phyloP scores from a whole-genome alignment of 306 rosid species.

The Trichosanthes cucumerina region DNA sequence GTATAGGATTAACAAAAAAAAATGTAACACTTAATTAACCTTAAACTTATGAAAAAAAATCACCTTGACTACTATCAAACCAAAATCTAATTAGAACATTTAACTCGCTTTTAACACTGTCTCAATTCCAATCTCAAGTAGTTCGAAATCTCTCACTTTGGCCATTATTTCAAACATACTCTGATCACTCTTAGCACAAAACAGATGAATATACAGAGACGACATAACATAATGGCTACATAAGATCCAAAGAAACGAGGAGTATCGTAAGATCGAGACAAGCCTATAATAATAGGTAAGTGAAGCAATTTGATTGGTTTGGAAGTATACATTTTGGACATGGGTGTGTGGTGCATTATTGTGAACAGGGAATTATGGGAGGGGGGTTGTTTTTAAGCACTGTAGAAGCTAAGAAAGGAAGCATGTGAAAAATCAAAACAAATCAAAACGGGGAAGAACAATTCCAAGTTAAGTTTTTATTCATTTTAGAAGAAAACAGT shows the following conservation, averaged over 20 bases:
- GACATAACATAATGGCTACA: too few species aligned
- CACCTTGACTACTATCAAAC: too few species aligned
- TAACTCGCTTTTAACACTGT: too few species aligned
- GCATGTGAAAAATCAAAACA: conserved; percentile 10
- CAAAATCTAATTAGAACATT: too few species aligned
- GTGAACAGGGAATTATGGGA: conserved; percentile 1
- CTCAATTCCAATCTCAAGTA: too few species aligned
- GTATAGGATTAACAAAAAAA: neutral
- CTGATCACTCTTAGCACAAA: too few species aligned
- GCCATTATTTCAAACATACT: too few species aligned
- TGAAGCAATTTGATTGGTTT: neutral
- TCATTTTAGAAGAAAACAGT: neutral
- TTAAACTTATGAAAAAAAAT: neutral
- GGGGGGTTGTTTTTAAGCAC: neutral
- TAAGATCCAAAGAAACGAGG: neutral
- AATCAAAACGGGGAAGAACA: too few species aligned
- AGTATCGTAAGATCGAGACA: neutral
- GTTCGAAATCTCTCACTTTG: too few species aligned
- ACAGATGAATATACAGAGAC: too few species aligned
- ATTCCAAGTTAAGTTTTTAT: conserved; percentile 4
- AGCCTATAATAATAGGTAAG: too few species aligned
- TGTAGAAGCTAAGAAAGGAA: neutral
- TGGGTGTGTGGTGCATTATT: neutral
- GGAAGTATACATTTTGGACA: conserved; percentile 3
- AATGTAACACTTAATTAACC: too few species aligned